Base-by-base conservation (phyloP, 495 filamentous ascomycete genomes). In the Poronia punctata region DNA sequence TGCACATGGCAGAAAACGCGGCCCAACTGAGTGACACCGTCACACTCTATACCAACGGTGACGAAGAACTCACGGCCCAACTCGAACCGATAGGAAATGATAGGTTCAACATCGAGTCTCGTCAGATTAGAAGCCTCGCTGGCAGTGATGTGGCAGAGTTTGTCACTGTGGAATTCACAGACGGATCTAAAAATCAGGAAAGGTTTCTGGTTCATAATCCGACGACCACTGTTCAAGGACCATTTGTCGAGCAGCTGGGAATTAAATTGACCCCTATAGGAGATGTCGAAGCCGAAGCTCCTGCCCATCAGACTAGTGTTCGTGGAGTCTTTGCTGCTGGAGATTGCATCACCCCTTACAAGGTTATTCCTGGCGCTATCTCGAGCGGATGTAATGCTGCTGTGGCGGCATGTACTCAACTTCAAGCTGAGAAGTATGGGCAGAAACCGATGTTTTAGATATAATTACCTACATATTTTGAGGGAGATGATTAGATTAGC, bases 31-130 rank as follows among this genome's bases (percentile, higher is more conserved):
- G 24, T 10, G 25, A 38, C 14, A 37, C 27, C 5, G 32, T 46
- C 3, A 48, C 37, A 6, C 12, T 51, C 9, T 53, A 53, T 32
- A 47, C 43, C 18, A 34, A 53, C 37, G 53, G 46, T 17, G 45
- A 46, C 34, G 20, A 49, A 11, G 11, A 41, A 5, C 18, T 47
- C 5, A 21, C 43, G n/a, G 16, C 33, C 6, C 11, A 40, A 15
- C n/a, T 43, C 22, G 22, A 9, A 24, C 31, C 12, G 14, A 17
- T 38, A 32, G 2, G 15, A 6, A 24, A 14, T 32, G 16, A n/a
- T 10, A 38, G 19, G 14, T 23, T 35, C 15, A 40, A 25, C 5
- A 28, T 50, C 12, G 47, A 50, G 6, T 3, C 40, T 15, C 29
- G 47, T 9, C 22, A 40, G 41, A 45, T 50, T 18, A 31, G 28